phyloP scores from a whole-genome alignment of 257 asterid genomes.

The Voacanga thouarsii region DNA sequence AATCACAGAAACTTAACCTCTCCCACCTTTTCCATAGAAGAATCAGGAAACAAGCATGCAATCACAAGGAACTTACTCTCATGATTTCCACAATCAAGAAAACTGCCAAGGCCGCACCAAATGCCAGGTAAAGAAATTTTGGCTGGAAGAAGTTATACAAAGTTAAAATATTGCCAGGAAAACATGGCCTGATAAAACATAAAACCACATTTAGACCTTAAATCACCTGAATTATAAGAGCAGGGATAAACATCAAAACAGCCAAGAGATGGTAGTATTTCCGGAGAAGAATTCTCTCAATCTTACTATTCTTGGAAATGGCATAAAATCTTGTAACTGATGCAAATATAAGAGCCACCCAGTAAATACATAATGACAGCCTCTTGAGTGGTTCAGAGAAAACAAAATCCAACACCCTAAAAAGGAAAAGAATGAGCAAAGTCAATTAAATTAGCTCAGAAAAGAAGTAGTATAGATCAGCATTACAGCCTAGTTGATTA shows the following conservation, averaged over 20 bases:
- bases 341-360: conserved; percentile 66
- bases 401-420: conserved; percentile 76
- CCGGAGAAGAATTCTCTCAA: conserved; percentile 94
- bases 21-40: neutral
- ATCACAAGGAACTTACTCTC: conserved; percentile 58
- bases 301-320: conserved; percentile 74
- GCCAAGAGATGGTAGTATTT: conserved; percentile 96
- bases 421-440: conserved; percentile 20
- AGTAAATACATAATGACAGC: conserved; percentile 66
- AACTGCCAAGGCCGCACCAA: conserved; percentile 92
- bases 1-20: neutral
- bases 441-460: neutral
- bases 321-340: conserved; percentile 71
- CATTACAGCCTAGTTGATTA: neutral
- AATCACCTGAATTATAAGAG: conserved; percentile 48
- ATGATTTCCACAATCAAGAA: conserved; percentile 83
- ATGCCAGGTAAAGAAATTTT: conserved; percentile 64
- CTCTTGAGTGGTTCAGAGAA: conserved; percentile 79
- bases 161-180: conserved; percentile 9
- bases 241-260: conserved; percentile 52
- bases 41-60: conserved; percentile 12
- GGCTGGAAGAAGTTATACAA: conserved; percentile 36
- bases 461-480: neutral
- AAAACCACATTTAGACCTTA: conserved; percentile 7
- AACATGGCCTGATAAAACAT: neutral